Percentiles rank a stretch among this genome's conserved stretches.
These are phyloP conservation scores for Crotalaria pallida DNA, from an alignment of 306 rosid genomes.

Conservation along the genomic window DNA sequence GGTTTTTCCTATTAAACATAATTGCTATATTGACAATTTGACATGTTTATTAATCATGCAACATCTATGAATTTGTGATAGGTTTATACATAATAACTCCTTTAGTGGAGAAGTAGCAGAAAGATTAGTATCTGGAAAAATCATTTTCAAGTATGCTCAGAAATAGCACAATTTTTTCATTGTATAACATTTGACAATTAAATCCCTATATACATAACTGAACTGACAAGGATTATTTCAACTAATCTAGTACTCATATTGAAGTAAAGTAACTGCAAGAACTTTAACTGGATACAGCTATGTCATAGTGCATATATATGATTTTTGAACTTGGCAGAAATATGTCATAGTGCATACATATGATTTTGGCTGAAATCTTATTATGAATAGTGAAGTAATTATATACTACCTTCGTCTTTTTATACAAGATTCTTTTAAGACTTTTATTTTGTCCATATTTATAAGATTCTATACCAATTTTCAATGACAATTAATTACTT, in stretches of 20 bases:
- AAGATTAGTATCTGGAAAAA: constrained; percentile 49
- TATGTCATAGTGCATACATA: too few relatives aligned
- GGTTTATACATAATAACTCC: constrained; percentile 85
- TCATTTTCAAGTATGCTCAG: constrained; percentile 46
- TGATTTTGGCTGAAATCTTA: too few relatives aligned
- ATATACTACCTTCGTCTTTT: too few relatives aligned
- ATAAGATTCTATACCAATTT: too few relatives aligned
- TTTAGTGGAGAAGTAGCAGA: constrained; percentile 77
- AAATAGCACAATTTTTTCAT: not conserved
- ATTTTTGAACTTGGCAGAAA: too few relatives aligned
- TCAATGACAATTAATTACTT: too few relatives aligned
- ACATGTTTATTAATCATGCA: not conserved
- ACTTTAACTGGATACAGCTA: too few relatives aligned
- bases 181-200: not conserved
- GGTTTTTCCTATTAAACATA: not conserved
- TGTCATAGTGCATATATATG: too few relatives aligned
- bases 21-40: not conserved
- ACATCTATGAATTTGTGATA: constrained; percentile 31
- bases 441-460: too few relatives aligned
- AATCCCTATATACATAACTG: not conserved
- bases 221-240: not conserved
- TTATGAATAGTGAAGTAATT: too few relatives aligned
- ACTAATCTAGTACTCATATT: not conserved
- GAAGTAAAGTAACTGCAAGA: constrained; percentile 2
- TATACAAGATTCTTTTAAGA: too few relatives aligned